Base-by-base conservation (phyloP, 495 filamentous ascomycete species). In the Neurospora sp. region DNA sequence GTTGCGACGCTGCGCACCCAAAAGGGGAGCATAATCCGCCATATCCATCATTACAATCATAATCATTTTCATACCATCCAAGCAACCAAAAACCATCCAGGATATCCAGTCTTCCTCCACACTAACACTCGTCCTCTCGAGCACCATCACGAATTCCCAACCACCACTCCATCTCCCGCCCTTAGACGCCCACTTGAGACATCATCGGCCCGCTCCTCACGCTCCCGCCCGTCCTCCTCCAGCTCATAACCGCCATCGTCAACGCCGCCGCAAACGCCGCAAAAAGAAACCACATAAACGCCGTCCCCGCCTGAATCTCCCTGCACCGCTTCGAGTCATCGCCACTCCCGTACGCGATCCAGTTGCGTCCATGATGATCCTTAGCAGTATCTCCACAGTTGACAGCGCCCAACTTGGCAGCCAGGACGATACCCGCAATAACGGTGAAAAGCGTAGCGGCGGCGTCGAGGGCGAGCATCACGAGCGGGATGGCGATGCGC, bases 201-300 rank as follows among this genome's bases (percentile, higher is more conserved):
- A 86, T 86, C 72, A 75, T 82, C 70, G 85, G 83, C 4, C 80
- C 79, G 20, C 75, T 75, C 72, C 82, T 79, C 40, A 83, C 76
- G 82, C 82, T 79, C 79, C 80, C 40, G 80, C 83, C 82, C 79
- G 81, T 69, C 73, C 83, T 77, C n/a, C 84, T 80, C 74, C 84
- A 78, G 37, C 80, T 80, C 60, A 76, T 77, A 66, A 81, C 72
- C 46, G 79, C 73, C 70, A 87, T 75, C 70, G 77, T 75, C 14
- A 85, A 75, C 16, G 74, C 80, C 9, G 76, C 78, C 0, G 77
- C 75, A 44, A 85, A 84, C 4, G 77, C 76, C 37, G 76, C 80
- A 69, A 85, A 86, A 14, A 87, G 78, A 78, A 86, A 85, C 84
- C 84, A 87, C 79, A 86, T 80, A 72, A 87, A 87, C 5, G 79